These are phyloP conservation scores for Populus deltoides DNA, from an alignment of 345 rosid species.

Conservation along the genomic window DNA sequence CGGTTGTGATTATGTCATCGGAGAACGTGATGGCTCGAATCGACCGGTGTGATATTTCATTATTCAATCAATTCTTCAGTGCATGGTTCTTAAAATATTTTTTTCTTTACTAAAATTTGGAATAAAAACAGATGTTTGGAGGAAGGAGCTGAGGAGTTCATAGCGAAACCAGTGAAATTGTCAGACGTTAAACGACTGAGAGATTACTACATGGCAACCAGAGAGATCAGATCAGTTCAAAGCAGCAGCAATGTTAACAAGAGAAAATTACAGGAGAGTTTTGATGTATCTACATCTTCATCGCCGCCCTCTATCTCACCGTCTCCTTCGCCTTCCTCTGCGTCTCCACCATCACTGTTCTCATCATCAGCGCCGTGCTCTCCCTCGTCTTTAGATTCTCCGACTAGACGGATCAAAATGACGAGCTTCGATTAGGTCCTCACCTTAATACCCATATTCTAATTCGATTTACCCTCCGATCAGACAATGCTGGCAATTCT, in stretches of 20 bases:
- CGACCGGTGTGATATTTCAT: constrained; percentile 48
- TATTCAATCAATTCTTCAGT: neutral
- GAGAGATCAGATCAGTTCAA: constrained; percentile 32
- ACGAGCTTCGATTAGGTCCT: constrained; percentile 22
- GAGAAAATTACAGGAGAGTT: constrained; percentile 55
- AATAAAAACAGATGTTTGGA: constrained; percentile 62
- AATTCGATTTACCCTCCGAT: neutral
- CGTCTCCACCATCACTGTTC: constrained; percentile 11
- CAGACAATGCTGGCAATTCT: constrained; percentile 20
- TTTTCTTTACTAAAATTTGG: neutral
- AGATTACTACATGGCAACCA: constrained; percentile 43
- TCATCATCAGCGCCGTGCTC: constrained; percentile 44
- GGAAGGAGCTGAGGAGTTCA: constrained; percentile 93
- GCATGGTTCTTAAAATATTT: neutral
- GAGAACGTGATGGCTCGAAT: constrained; percentile 80
- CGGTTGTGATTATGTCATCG: constrained; percentile 95
- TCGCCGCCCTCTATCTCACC: constrained; percentile 25
- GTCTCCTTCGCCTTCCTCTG: constrained; percentile 17
- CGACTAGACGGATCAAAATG: constrained; percentile 47
- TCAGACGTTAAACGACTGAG: constrained; percentile 77
- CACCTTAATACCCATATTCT: neutral
- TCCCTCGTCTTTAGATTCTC: constrained; percentile 52
- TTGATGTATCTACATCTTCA: constrained; percentile 13
- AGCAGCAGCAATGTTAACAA: constrained; percentile 27
- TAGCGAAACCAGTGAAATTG: constrained; percentile 87